These are phyloP conservation scores for Metschnikowia kunwiensis DNA, from an alignment of 805 yeast genomes.

Conservation along the genomic window DNA sequence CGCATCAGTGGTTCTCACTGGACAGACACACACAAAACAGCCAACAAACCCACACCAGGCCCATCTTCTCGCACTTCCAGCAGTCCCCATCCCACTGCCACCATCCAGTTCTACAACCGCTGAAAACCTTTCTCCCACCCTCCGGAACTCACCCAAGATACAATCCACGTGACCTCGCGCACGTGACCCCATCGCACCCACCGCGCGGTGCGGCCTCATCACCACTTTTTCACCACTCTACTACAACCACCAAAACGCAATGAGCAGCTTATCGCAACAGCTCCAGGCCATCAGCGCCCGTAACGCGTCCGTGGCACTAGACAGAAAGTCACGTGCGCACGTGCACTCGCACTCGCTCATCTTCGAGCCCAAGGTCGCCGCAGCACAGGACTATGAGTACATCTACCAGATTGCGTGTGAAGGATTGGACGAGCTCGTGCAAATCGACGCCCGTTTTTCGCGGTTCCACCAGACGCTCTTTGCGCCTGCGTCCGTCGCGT, in stretches of 20 bases:
- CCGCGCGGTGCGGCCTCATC: no score
- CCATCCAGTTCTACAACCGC: no score
- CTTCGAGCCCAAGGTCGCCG: slow-evolving; percentile 82
- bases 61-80: no score
- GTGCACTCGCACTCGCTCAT: slow-evolving; percentile 86
- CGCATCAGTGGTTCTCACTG: no score
- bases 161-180: no score
- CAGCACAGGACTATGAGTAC: slow-evolving; percentile 89
- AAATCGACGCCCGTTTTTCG: slow-evolving; percentile 71
- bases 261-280: slow-evolving; percentile 76
- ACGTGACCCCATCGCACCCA: no score
- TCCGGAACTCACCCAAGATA: no score
- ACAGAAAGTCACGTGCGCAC: slow-evolving; percentile 81
- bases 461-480: slow-evolving; percentile 72
- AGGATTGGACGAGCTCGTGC: slow-evolving; percentile 69
- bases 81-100: no score
- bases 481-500: slow-evolving; percentile 71
- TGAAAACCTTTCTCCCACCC: no score
- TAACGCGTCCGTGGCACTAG: slow-evolving; percentile 71
- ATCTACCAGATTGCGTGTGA: slow-evolving; percentile 69
- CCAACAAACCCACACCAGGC: no score
- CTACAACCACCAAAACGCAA: slow-evolving; percentile 11
- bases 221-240: background rate
- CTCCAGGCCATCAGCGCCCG: slow-evolving; percentile 63
- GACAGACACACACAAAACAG: no score